phyloP scores from a whole-genome alignment of 805 yeast species.

The Kluyveromyces wickerhamii region DNA sequence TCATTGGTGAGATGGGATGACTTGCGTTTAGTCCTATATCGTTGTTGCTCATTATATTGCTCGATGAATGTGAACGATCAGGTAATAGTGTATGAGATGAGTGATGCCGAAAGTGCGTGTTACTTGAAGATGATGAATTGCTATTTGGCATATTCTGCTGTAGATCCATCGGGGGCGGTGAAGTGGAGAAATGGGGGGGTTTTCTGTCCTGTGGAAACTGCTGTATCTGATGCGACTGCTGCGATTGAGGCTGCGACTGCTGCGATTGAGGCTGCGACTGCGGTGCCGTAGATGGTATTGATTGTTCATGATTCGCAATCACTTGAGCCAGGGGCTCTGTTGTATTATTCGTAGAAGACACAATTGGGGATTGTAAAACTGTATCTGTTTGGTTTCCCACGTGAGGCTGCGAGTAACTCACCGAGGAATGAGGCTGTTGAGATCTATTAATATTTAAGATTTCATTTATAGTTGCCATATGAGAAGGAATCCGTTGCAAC shows the following conservation, averaged over 20 bases:
- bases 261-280: neutral
- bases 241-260: neutral
- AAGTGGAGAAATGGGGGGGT: conserved; percentile 33
- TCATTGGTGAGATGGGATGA: neutral
- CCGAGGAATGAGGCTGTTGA: conserved; percentile 6
- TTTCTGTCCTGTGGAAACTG: conserved; percentile 1
- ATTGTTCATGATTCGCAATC: conserved; percentile 2
- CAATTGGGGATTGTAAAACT: conserved; percentile 1
- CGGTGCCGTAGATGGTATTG: neutral
- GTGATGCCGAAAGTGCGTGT: too few relatives aligned
- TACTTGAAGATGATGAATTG: conserved; percentile 19
- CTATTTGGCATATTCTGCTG: conserved; percentile 1
- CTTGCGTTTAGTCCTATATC: too few relatives aligned
- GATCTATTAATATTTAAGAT: conserved; percentile 9
- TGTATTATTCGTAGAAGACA: neutral
- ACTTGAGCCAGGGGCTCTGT: conserved; percentile 1
- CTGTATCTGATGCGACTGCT: neutral
- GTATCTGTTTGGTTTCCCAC: neutral
- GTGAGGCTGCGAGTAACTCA: neutral
- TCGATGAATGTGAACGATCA: too few relatives aligned
- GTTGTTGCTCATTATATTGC: neutral
- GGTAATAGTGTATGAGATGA: too few relatives aligned
- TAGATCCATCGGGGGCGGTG: conserved; percentile 34
- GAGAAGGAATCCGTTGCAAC: conserved; percentile 9
- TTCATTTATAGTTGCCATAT: conserved; percentile 17